Evolutionary conservation across 495 filamentous ascomycete species (phyloP), one percentile per base, ranked within the genome.

Genomic region (Terfezia claveryi): DNA sequence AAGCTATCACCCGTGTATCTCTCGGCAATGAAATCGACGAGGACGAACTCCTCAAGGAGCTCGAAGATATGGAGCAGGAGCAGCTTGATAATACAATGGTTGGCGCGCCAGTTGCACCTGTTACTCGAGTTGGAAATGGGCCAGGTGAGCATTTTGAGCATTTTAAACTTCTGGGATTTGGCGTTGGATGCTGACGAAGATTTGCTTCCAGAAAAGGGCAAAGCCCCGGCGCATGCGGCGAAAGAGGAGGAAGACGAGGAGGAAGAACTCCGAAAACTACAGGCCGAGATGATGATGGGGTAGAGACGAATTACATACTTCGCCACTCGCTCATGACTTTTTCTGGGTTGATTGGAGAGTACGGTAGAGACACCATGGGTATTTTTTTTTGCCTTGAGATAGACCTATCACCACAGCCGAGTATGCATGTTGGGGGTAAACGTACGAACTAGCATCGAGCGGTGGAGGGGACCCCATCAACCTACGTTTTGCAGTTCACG

Each of bases 231-330:
- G 68, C 52, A 54, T 55, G 41, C 41, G 12, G 14, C 41, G 12
- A 46, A 20, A 17, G 72, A 76, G 58, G 79, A 82, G 67, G 88
- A 94, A 66, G 83, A 87, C 63, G 89, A 96, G 64, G 89, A 95
- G 67, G 89, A 80, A 60, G 92, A 99, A 71, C 73, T 99, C 64
- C 78, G 80, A 66, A 94, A 91, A 69, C 68, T 98, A 62, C 87
- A 89, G 68, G 89, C 86, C 44, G 91, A 95, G 70, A 98, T 98
- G 91, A 87, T 88, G 55, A 94, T 95, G 81, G 87, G 27, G 2
- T 32, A 32, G 27, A 32, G 27, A 4, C 27, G 27, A 32, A 32
- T 32, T 32, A 4, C 7, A 32, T 32, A 32, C 27, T 32, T 32
- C 7, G 27, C 27, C 27, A 32, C 27, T 7, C 7, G 27, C 27